Evolutionary conservation across 1,284 basidiomycete genomes (phyloP), one percentile per base, ranked within the genome.

Genomic region (Ganoderma lingzhi): DNA sequence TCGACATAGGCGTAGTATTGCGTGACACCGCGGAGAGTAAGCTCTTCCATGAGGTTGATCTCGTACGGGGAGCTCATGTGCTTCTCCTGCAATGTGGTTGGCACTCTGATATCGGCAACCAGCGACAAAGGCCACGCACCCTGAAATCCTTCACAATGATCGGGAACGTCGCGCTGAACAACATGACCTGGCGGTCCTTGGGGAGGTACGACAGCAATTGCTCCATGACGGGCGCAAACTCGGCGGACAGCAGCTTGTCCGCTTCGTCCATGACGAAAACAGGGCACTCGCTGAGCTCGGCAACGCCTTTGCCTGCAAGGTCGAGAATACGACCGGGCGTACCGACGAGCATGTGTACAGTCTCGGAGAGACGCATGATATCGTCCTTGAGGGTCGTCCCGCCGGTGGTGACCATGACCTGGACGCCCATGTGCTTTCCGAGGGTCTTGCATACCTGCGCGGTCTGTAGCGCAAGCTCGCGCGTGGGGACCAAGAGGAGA

Each of bases 1-100:
- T 99, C 97, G 79, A 99, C 96, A 81, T 96, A 99, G 74, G 97
- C 97, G 80, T 99, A 99, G 83, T 98, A 99, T 87, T 99, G 97
- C 39, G 97, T 99, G 66, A 99, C 98, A 88, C 97, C 97, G 76
- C 96, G 96, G 66, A 99, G 87, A 45, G 97, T 99, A 73, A 99
- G 92, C 87, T 99, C 97, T 79, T 99, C 98, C 98, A 99, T 99
- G 80, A 99, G 92, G 84, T 99, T 99, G 84, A 99, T 98, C 83
- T 98, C 96, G 83, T 98, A 94, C 9, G 97, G 96, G 74, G 93
- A 91, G 73, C 90, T 91, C 97, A 99, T 99, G 86, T 99, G 95
- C 82, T 98, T 97, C 80, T 98, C 97, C 95, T 97, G 74, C 53
- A 60, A 28, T 48, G 17, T 30, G n/a, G 53, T 75, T 60, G 68